Base-by-base conservation (phyloP, 768 basidiomycete species). In the Russula griseocarnosa region DNA sequence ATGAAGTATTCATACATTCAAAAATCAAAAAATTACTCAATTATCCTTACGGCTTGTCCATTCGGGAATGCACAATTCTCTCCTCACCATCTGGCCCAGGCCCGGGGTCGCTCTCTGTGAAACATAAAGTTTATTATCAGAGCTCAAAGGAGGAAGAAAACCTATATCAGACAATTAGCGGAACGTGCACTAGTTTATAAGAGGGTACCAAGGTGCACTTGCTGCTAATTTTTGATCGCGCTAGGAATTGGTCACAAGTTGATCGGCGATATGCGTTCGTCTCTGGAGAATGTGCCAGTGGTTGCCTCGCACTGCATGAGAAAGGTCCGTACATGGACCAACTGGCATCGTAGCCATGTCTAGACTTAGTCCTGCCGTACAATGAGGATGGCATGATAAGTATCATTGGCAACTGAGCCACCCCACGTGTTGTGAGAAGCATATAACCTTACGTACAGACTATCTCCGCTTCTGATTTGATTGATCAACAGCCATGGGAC, bases 401-500 rank as follows among this genome's bases (percentile, higher is more conserved):
- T 54, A 34, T 26, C 14, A 16, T 44, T 8, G 20, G 20, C 14
- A 11, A 56, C 28, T 2, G 5, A 56, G 26, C 18, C 26, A 30
- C 18, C 6, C 5, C 42, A 46, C 55, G n/a, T 16, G 55, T 28
- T 46, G n/a, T 28, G 28, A 24, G 8, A 22, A 46, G 8, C 11
- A 11, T 11, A 22, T 32, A 16, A 36, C 13, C 4, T 36, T 14
- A 34, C 3, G 13, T 10, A 13, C 46, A 32, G 44, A n/a, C 44
- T 47, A 47, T 47, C 30, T 46, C 40, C 2, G 5, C 30, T 58
- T 56, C 28, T 58, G 28, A 57, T 46, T 55, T 57, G 56, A 57
- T 24, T 58, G 56, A 58, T 58, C 56, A 8, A 44, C 26, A 8
- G 46, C 20, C 3, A 57, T 57, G 28, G 32, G n/a, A n/a, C 28